Percentiles rank a stretch among this genome's conserved stretches.
These are phyloP conservation scores for Barbarea vulgaris DNA, from an alignment of 345 rosid genomes.

Conservation along the genomic window DNA sequence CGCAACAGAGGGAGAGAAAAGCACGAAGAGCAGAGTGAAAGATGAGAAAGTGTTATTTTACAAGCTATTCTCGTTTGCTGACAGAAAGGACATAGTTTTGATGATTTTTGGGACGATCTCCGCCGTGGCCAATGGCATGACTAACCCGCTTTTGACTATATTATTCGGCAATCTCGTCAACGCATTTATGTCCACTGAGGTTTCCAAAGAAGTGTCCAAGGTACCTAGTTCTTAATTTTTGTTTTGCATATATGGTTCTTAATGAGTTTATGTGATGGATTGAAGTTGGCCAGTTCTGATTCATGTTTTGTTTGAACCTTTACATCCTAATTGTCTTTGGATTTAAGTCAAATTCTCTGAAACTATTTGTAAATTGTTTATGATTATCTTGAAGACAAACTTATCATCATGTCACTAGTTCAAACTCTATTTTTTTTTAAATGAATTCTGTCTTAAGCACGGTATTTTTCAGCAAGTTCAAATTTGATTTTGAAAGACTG, in stretches of 20 bases:
- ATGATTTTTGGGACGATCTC: conserved; percentile 40
- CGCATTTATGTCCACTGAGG: conserved; percentile 26
- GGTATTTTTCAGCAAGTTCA: too few relatives aligned
- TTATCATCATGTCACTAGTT: background rate
- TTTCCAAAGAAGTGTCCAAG: conserved; percentile 32
- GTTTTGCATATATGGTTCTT: background rate
- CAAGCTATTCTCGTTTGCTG: conserved; percentile 46
- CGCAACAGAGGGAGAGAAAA: background rate
- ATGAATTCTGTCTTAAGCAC: background rate
- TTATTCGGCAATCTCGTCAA: conserved; percentile 45
- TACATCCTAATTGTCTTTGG: background rate
- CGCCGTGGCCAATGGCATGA: conserved; percentile 42
- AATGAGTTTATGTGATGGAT: background rate
- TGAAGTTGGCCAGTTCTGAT: background rate
- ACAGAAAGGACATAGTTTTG: conserved; percentile 30
- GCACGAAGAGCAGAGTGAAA: background rate
- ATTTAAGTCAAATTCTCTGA: background rate
- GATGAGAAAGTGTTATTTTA: conserved; percentile 43
- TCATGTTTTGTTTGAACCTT: background rate
- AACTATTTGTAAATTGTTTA: background rate
- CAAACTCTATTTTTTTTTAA: too few relatives aligned
- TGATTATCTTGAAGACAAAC: background rate
- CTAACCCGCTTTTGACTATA: conserved; percentile 42
- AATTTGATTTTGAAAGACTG: too few relatives aligned
- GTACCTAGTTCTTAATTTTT: background rate